A percentile compares a stretch with the other conserved stretches of the same genome.
phyloP scores from a whole-genome alignment of 2,329 filamentous ascomycete species.

The Colletotrichum liaoningense region DNA sequence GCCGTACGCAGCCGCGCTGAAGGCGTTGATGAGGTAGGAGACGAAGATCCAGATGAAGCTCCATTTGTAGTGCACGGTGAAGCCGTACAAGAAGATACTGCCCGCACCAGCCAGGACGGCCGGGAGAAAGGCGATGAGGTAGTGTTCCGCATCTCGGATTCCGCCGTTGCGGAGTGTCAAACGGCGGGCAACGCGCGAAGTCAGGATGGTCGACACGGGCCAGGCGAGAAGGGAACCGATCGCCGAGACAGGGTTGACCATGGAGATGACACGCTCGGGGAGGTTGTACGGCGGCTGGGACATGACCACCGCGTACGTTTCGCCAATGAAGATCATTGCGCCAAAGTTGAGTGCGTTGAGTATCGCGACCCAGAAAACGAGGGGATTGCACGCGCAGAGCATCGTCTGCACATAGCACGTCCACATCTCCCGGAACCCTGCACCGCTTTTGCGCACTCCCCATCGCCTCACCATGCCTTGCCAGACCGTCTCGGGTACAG shows the following conservation, averaged over 20 bases:
- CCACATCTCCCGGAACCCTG: slow-evolving; percentile 31
- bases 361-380: slow-evolving; percentile 42
- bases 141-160: slow-evolving; percentile 42
- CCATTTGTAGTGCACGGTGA: slow-evolving; percentile 36
- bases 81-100: slow-evolving; percentile 37
- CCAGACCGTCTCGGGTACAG: slow-evolving; percentile 18
- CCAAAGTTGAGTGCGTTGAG: slow-evolving; percentile 41
- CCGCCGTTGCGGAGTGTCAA: slow-evolving; percentile 40
- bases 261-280: slow-evolving; percentile 21
- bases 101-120: slow-evolving; percentile 37
- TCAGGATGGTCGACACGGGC: slow-evolving; percentile 33
- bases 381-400: slow-evolving; percentile 41
- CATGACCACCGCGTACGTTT: slow-evolving; percentile 37
- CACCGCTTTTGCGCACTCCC: slow-evolving; percentile 27
- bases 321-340: slow-evolving; percentile 40
- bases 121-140: slow-evolving; percentile 40
- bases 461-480: slow-evolving; percentile 14
- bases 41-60: slow-evolving; percentile 32
- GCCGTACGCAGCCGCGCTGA: slow-evolving; percentile 37
- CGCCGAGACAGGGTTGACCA: slow-evolving; percentile 28
- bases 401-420: slow-evolving; percentile 39
- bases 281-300: slow-evolving; percentile 35
- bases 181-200: slow-evolving; percentile 38
- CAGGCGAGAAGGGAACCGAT: slow-evolving; percentile 37
- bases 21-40: slow-evolving; percentile 36